These are phyloP conservation scores for Thermomucor indicae-seudaticae DNA, from an alignment of 371 early-diverging fungal species.

Conservation along the genomic window DNA sequence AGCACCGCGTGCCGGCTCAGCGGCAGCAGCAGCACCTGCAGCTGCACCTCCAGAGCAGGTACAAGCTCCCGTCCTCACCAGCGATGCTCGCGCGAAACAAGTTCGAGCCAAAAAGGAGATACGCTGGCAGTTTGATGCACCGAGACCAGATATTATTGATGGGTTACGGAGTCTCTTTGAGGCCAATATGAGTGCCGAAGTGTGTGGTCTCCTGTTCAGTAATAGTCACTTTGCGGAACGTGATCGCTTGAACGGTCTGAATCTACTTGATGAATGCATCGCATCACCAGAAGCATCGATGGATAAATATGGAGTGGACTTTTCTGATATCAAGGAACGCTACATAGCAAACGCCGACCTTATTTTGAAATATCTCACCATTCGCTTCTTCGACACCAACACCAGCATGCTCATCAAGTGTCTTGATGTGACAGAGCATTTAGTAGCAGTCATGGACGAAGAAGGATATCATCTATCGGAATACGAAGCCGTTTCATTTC, in stretches of 20 bases:
- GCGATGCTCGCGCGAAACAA: conserved; percentile 68
- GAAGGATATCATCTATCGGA: conserved; percentile 61
- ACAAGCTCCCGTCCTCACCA: conserved; percentile 52
- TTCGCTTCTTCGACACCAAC: conserved; percentile 87
- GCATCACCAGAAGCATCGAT: conserved; percentile 31
- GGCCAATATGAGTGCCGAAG: conserved; percentile 50
- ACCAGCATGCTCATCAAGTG: conserved; percentile 80
- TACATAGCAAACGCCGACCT: conserved; percentile 70
- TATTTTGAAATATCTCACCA: conserved; percentile 77
- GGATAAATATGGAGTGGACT: conserved; percentile 47
- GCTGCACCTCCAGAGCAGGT: conserved; percentile 13
- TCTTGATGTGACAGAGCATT: conserved; percentile 73
- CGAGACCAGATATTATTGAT: conserved; percentile 68
- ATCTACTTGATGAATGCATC: conserved; percentile 63
- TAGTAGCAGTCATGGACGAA: conserved; percentile 60
- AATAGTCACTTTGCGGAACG: conserved; percentile 80
- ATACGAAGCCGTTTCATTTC: conserved; percentile 74
- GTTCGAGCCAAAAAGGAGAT: conserved; percentile 68
- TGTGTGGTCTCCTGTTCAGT: conserved; percentile 69
- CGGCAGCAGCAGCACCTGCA: conserved; percentile 17
- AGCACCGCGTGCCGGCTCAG: conserved; percentile 4
- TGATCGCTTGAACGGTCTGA: conserved; percentile 66
- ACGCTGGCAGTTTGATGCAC: conserved; percentile 75
- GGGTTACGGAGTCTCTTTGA: conserved; percentile 58
- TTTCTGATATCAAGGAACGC: conserved; percentile 45